These are phyloP conservation scores for Fusarium sp. DNA, from an alignment of 2,329 filamentous ascomycete species.

Conservation along the genomic window DNA sequence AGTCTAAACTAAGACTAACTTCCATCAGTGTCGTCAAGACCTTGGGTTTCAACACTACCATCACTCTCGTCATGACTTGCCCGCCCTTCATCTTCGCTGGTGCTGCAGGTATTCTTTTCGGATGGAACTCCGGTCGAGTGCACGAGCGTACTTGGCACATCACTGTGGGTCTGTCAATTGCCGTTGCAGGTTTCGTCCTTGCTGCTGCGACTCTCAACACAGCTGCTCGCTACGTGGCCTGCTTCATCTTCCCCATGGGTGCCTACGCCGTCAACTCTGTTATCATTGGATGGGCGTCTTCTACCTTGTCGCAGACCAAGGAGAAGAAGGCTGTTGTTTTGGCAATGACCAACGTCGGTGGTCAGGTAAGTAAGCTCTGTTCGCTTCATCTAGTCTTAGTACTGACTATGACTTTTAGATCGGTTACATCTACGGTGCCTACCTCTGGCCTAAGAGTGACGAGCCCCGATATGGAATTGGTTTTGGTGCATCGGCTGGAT, in stretches of 20 bases:
- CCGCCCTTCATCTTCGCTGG: conserved; percentile 68
- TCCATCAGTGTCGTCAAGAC: conserved; percentile 61
- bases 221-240: conserved; percentile 58
- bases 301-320: conserved; percentile 62
- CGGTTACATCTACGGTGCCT: conserved; percentile 66
- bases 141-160: conserved; percentile 67
- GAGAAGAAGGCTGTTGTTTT: conserved; percentile 65
- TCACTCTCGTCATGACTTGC: conserved; percentile 67
- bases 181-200: conserved; percentile 60
- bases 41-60: conserved; percentile 63
- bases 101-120: conserved; percentile 61
- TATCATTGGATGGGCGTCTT: conserved; percentile 63
- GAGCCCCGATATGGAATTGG: conserved; percentile 62
- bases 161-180: conserved; percentile 58
- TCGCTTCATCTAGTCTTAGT: rapidly evolving
- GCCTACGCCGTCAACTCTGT: conserved; percentile 63
- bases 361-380: conserved; percentile 45
- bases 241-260: conserved; percentile 60
- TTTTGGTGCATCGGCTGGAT: conserved; percentile 61
- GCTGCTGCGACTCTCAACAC: conserved; percentile 57
- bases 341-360: conserved; percentile 64
- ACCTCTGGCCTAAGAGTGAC: conserved; percentile 63
- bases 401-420: conserved; percentile 43
- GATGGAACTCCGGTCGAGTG: conserved; percentile 64
- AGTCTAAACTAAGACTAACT: background rate